phyloP scores from a whole-genome alignment of 257 asterid genomes.

The Leonotis leonurus region DNA sequence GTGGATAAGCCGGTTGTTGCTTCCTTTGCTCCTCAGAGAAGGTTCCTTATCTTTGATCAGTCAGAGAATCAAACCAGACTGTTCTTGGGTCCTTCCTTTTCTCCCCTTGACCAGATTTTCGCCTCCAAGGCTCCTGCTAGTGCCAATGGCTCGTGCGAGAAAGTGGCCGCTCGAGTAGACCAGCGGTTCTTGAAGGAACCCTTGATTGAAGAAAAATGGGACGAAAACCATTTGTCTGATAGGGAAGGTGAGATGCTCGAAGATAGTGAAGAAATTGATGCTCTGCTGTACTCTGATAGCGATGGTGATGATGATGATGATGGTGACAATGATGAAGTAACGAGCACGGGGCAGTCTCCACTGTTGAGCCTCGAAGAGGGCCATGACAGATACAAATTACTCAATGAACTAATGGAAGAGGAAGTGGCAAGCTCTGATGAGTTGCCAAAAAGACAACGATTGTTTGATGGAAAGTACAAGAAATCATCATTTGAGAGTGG shows the following conservation, averaged over 20 bases:
- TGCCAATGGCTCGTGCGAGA: conserved; percentile 15
- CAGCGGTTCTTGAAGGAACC: conserved; percentile 20
- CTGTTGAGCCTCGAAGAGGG: conserved; percentile 20
- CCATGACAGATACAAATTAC: conserved; percentile 14
- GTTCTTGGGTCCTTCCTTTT: conserved; percentile 37
- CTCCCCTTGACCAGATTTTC: conserved; percentile 25
- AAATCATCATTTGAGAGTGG: conserved; percentile 32
- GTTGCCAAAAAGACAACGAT: conserved; percentile 50
- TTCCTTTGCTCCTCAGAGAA: conserved; percentile 33
- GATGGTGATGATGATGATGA: conserved; percentile 24
- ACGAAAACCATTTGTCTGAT: conserved; percentile 32
- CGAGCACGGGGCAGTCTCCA: conserved; percentile 60
- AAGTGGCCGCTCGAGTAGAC: conserved; percentile 17
- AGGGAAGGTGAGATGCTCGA: conserved; percentile 54
- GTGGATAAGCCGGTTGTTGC: conserved; percentile 23
- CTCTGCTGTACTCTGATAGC: conserved; percentile 65
- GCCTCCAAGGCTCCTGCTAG: conserved; percentile 18
- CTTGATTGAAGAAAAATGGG: conserved; percentile 29
- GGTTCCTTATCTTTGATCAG: conserved; percentile 66
- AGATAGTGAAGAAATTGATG: conserved; percentile 64
- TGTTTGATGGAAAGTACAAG: conserved; percentile 57
- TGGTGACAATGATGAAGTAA: conserved; percentile 56
- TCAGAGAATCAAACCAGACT: conserved; percentile 55
- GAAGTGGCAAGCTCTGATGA: conserved; percentile 49
- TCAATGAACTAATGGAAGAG: conserved; percentile 23